Base-by-base conservation (phyloP, 257 asterid species). In the Gentiana dahurica region DNA sequence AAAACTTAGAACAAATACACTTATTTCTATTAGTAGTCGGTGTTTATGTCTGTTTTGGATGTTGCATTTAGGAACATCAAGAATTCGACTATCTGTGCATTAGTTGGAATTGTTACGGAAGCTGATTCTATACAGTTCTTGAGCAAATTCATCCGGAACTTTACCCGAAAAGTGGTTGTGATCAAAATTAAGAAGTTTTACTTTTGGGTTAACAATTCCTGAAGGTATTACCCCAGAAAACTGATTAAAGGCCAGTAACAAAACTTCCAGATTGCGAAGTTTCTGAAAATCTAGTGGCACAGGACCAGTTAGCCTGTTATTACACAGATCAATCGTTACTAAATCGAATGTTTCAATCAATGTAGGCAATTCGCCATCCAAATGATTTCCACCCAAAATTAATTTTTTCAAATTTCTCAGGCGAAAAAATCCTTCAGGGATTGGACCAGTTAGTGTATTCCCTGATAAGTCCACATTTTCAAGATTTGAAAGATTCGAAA, bases 281-380 rank as follows among this genome's bases (percentile, higher is more conserved):
- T 80, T 80, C 5, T 82, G 86, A 24, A 88, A 36, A 64, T 73
- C 87, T 54, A 63, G 81, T 0, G 96, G 94, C 46, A 88, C 72
- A 61, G 34, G 37, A 10, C 94, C 94, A 0, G 77, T 73, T 67
- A 88, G 49, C 37, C 58, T 49, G 66, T 87, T 87, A 65, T 49
- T 53, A 12, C 87, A 57, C 15, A 87, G 57, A 70, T 87, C 94
- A 55, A 82, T 1, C 5, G 71, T 81, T 0, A 54, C 66, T 79
- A 87, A 32, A 5, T 66, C 62, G 49, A 75, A 37, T 1, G 78
- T 69, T n/a, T 71, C 75, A 35, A 80, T 69, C 60, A 13, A 61
- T 49, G 53, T 71, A 48, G 96, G 92, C 32, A 87, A 72, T 24
- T 51, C 5, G 43, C 92, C 94, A 5, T 83, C 70, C 8, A 84